phyloP scores from a whole-genome alignment of 75 land plant species.

The Gnetum montanum region DNA sequence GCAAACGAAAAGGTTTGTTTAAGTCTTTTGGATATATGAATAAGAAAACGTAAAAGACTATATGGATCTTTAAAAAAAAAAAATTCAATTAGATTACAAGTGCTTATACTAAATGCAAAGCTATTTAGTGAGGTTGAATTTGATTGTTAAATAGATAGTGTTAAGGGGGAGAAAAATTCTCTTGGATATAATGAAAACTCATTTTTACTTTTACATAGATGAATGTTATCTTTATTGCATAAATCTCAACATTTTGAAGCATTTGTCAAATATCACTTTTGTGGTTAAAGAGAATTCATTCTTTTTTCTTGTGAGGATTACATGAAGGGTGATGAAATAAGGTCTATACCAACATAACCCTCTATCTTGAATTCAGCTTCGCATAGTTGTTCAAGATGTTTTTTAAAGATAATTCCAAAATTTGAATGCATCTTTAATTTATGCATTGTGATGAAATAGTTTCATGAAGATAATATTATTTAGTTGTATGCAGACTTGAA shows the following conservation, averaged over 20 bases:
- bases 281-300: constrained; percentile 29
- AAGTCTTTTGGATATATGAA: constrained; percentile 87
- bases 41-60: constrained; percentile 46
- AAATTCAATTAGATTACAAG: constrained; percentile 76
- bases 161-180: constrained; percentile 55
- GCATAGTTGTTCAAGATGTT: constrained; percentile 85
- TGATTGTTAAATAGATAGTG: constrained; percentile 32
- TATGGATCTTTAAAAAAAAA: constrained; percentile 76
- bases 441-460: too few relatives aligned
- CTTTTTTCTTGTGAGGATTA: constrained; percentile 58
- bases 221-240: constrained; percentile 67
- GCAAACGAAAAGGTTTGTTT: constrained; percentile 88
- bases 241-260: constrained; percentile 84
- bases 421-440: constrained; percentile 35
- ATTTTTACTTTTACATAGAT: constrained; percentile 62
- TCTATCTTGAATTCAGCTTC: not conserved
- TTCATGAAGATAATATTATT: not conserved
- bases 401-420: constrained; percentile 66
- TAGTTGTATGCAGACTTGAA: not conserved
- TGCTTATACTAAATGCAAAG: constrained; percentile 75
- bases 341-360: constrained; percentile 16
- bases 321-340: constrained; percentile 50
- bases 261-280: constrained; percentile 63
- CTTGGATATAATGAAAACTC: constrained; percentile 61
- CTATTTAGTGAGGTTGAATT: constrained; percentile 93